phyloP scores from a whole-genome alignment of 1,284 basidiomycete genomes.

The Uromyces viciae-fabae region DNA sequence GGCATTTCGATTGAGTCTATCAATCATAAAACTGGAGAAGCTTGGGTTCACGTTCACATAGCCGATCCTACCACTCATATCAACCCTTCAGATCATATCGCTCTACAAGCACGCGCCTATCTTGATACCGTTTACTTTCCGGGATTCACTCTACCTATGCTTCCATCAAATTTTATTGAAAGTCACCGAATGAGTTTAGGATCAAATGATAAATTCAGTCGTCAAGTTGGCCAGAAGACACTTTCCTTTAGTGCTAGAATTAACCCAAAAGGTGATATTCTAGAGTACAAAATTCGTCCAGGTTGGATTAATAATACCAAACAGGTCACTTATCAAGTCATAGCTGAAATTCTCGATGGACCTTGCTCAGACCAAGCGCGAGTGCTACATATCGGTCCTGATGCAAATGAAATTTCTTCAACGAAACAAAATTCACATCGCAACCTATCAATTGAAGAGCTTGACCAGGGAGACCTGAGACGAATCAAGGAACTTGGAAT shows the following conservation, averaged over 20 bases:
- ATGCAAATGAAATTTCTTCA: constrained; percentile 41
- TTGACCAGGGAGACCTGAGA: constrained; percentile 19
- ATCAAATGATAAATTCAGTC: constrained; percentile 56
- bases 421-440: not conserved
- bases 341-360: constrained; percentile 62
- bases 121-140: constrained; percentile 65
- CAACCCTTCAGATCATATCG: constrained; percentile 65
- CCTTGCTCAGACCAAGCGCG: constrained; percentile 47
- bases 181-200: constrained; percentile 63
- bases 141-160: constrained; percentile 66
- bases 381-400: constrained; percentile 49
- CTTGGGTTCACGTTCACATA: constrained; percentile 87
- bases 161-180: constrained; percentile 60
- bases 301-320: constrained; percentile 70
- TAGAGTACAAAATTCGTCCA: constrained; percentile 68
- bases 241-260: constrained; percentile 79
- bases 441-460: constrained; percentile 11
- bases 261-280: constrained; percentile 64
- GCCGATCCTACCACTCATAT: constrained; percentile 85
- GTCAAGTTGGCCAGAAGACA: constrained; percentile 58
- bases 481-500: constrained; percentile 13
- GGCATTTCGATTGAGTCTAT: constrained; percentile 73
- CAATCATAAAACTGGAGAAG: constrained; percentile 44
- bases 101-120: constrained; percentile 61
- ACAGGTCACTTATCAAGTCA: constrained; percentile 67